Conservation (phyloP, 257 asterid species). For the Nicotiana benthamiana region DNA sequence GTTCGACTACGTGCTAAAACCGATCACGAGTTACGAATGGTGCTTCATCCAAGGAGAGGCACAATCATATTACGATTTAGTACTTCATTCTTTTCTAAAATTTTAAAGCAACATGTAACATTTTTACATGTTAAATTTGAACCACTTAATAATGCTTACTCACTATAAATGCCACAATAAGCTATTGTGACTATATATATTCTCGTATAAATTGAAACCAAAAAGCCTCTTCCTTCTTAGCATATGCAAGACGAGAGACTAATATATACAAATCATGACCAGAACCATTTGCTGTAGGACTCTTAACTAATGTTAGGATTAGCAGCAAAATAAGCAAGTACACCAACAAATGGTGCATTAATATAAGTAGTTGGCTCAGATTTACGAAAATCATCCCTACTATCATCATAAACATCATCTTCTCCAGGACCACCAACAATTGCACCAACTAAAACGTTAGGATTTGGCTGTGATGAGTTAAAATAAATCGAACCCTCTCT, state of each 20-base stretch:
- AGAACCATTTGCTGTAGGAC: no score
- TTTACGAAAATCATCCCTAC: conserved; percentile 48
- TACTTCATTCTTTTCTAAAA: not conserved
- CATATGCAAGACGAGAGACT: conserved; percentile 67
- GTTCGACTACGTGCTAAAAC: no score
- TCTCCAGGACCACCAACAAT: conserved; percentile 91
- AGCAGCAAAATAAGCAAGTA: conserved; percentile 66
- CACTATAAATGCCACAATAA: conserved; percentile 11
- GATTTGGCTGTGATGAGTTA: conserved; percentile 75
- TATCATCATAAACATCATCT: conserved; percentile 62
- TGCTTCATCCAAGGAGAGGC: not conserved
- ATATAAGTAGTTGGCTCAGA: conserved; percentile 95
- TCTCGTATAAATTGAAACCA: conserved; percentile 13
- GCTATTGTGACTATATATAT: conserved; percentile 17
- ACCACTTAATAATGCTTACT: not conserved
- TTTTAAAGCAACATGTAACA: not conserved
- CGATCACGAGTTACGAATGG: not conserved
- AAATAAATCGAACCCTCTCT: conserved; percentile 66
- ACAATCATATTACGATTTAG: not conserved
- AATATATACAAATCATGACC: conserved; percentile 3
- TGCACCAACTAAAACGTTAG: conserved; percentile 76
- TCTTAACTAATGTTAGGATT: conserved; percentile 36
- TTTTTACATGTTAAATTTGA: not conserved
- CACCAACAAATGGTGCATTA: conserved; percentile 94
- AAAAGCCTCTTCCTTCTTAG: conserved; percentile 63